Evolutionary conservation across 148 eudicot genomes (phyloP), one percentile per base, ranked within the genome.

Genomic region (Nepenthes gracilis): DNA sequence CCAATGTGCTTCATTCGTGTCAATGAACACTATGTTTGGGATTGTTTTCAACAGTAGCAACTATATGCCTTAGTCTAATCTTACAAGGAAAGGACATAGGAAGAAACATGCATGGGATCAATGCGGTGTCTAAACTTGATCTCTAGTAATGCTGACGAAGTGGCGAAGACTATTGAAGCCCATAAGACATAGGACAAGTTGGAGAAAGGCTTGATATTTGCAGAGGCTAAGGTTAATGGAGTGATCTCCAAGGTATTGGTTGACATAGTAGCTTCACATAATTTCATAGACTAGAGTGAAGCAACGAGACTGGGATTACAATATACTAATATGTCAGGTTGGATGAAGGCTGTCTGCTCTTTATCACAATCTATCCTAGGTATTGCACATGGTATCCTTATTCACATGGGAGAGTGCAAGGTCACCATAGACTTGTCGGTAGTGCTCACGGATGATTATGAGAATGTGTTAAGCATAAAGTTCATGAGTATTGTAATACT

Each of bases 241-340:
- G 45, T 40, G 4, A 4, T 40, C 45, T 3, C 45, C 4, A 40
- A 8, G 45, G 45, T 8, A 40, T 8, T 40, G 4, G 45, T 40
- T 40, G 45, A 40, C 35, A 54, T 11, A 15, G n/a, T 5, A n/a
- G 57, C 35, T 2, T 54, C 35, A 2, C 57, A 54, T 23, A 54
- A 54, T 34, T 72, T 60, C 43, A 62, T 61, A 37, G 70, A 60
- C 5, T 55, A 65, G 9, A 66, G 62, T 9, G 34, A 58, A 33
- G 49, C 35, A 0, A 37, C 12, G 12, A 12, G 48, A 33, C 47
- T 58, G 1, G 48, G 8, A 6, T 9, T 5, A 36, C 23, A 40
- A 47, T 36, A 4, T 13, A 12, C 23, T 23, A 23, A 23, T 23
- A 0, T 23, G 23, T 23, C 23, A 23, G 23, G 23, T 23, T 1